Base-by-base conservation (phyloP, 148 eudicot species). In the Amaranthus hypochondriacus region DNA sequence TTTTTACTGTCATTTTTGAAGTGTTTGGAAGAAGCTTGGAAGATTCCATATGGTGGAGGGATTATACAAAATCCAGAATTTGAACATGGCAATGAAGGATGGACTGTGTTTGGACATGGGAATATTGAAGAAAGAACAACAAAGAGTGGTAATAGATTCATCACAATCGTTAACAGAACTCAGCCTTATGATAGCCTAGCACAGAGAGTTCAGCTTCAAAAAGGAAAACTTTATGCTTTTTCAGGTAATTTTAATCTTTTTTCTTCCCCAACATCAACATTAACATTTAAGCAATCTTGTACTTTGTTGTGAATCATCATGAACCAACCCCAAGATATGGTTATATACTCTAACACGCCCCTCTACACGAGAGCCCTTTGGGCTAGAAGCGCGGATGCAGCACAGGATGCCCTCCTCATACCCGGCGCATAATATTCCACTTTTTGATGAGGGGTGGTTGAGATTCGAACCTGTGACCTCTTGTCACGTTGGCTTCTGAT, bases 1-100 rank as follows among this genome's bases (percentile, higher is more conserved):
- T 51, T 12, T 48, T 71, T 12, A 12, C 39, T 28, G 28, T 54
- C 4, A 56, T 57, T 44, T 72, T 84, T 55, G 18, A 77, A 89
- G 93, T 89, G 93, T 75, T 67, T 85, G 74, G 80, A 57, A 11
- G 81, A 89, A 65, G 82, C 90, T 4, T 70, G 81, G 76, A 77
- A 58, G 71, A 84, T 81, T 62, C 93, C 83, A 53, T 89, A 89
- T 59, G 56, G 60, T 55, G 93, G 93, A 48, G 90, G 93, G 14
- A 48, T 87, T 53, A 58, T 87, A n/a, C 44, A 39, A n/a, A 87
- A 89, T 69, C 86, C 93, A 2, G 78, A 76, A 44, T 87, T 89
- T 28, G 68, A 81, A 56, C 47, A 70, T 3, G 89, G 89, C 49
- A 44, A 73, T 43, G 53, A 75, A 75, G 88, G 81, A 47, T 89